Conservation (phyloP, 805 yeast species). For the Kodamaea kakaduensis region DNA sequence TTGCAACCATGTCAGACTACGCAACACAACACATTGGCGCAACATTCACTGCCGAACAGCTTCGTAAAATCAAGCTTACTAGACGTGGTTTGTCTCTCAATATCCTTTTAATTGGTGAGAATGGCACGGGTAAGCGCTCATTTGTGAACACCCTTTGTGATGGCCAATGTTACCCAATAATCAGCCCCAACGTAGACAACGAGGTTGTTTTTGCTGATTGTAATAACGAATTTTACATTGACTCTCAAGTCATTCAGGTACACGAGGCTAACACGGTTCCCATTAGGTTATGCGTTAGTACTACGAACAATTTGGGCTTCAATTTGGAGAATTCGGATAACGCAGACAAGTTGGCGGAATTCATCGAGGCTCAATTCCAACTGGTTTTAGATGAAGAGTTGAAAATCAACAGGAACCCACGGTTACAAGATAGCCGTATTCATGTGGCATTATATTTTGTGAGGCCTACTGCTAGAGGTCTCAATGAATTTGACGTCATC, state of each 20-base stretch:
- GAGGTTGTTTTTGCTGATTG: constrained; percentile 4
- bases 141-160: constrained; percentile 69
- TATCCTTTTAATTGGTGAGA: constrained; percentile 34
- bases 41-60: constrained; percentile 18
- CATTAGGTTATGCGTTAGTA: constrained; percentile 16
- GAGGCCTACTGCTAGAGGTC: constrained; percentile 15
- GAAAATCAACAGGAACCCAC: constrained; percentile 13
- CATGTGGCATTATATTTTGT: constrained; percentile 26
- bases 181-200: background rate
- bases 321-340: constrained; percentile 19
- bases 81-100: constrained; percentile 23
- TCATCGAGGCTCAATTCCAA: constrained; percentile 10
- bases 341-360: constrained; percentile 9
- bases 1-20: no score
- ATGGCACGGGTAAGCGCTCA: constrained; percentile 62
- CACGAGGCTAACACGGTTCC: constrained; percentile 11
- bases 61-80: constrained; percentile 19
- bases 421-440: constrained; percentile 18
- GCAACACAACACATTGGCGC: no score
- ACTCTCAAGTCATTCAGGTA: constrained; percentile 12
- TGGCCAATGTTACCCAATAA: constrained; percentile 6
- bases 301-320: constrained; percentile 25
- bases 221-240: constrained; percentile 11
- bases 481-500: constrained; percentile 65
- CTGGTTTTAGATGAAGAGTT: constrained; percentile 12